phyloP scores from a whole-genome alignment of 495 filamentous ascomycete genomes.

The Thermochaetoides thermophila region DNA sequence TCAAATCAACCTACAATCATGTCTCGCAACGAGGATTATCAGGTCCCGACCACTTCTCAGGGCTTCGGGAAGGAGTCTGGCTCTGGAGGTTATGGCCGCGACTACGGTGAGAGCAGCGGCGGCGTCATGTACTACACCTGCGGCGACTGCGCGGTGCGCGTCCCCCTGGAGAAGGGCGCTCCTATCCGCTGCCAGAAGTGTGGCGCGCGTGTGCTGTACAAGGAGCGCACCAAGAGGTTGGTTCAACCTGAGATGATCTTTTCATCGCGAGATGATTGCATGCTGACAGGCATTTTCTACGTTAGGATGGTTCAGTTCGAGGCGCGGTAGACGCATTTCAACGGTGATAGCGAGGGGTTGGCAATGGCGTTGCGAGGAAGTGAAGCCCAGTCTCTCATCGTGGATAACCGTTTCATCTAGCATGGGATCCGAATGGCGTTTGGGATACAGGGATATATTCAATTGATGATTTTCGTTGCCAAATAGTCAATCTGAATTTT shows the following conservation, averaged over 20 bases:
- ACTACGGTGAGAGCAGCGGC: constrained; percentile 19
- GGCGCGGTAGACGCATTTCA: constrained; percentile 56
- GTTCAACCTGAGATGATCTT: constrained; percentile 7
- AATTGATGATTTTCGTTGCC: neutral
- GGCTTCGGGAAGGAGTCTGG: neutral
- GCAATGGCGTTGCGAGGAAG: too few species aligned
- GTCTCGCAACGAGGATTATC: constrained; percentile 50
- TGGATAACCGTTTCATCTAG: neutral
- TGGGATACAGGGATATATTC: neutral
- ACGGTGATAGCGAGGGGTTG: neutral
- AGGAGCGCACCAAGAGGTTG: constrained; percentile 94
- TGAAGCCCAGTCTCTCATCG: too few species aligned
- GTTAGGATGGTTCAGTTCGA: constrained; percentile 93
- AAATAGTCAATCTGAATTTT: neutral
- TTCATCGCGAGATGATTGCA: neutral
- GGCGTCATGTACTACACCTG: constrained; percentile 68
- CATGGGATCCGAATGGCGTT: neutral
- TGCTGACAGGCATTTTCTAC: constrained; percentile 2
- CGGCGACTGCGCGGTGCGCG: constrained; percentile 79
- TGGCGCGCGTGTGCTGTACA: constrained; percentile 90
- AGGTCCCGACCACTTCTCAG: constrained; percentile 34
- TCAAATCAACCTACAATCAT: constrained; percentile 24
- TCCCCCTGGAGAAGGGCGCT: constrained; percentile 68
- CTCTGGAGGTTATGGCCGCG: constrained; percentile 12
- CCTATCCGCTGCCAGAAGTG: constrained; percentile 92